phyloP scores from a whole-genome alignment of 2,329 filamentous ascomycete species.

The Sporothrix pseudoabietina region DNA sequence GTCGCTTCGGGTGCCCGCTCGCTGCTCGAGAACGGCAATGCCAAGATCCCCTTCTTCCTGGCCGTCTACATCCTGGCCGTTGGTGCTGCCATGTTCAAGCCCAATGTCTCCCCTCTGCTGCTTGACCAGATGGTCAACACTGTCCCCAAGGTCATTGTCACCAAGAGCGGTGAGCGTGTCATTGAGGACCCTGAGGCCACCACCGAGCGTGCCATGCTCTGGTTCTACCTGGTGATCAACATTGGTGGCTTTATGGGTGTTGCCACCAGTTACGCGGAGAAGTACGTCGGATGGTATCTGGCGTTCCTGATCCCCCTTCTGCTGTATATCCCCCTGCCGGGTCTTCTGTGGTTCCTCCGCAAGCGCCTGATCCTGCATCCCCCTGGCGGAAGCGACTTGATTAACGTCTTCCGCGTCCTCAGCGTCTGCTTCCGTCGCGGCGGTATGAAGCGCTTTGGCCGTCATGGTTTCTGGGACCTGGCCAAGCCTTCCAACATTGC shows the following conservation, averaged over 20 bases:
- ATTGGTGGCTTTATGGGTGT: slow-evolving; percentile 66
- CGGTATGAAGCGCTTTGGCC: slow-evolving; percentile 45
- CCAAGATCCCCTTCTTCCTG: slow-evolving; percentile 61
- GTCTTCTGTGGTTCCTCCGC: slow-evolving; percentile 48
- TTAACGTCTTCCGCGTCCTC: slow-evolving; percentile 48
- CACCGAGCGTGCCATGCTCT: slow-evolving; percentile 68
- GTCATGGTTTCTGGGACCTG: slow-evolving; percentile 62
- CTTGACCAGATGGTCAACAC: slow-evolving; percentile 68
- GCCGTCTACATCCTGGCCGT: slow-evolving; percentile 58
- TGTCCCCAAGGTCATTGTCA: slow-evolving; percentile 58
- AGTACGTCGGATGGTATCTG: slow-evolving; percentile 69
- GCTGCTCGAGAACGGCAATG: slow-evolving; percentile 48
- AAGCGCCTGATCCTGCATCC: slow-evolving; percentile 49
- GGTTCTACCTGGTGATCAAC: slow-evolving; percentile 68
- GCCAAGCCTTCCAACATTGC: slow-evolving; percentile 65
- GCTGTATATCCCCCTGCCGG: slow-evolving; percentile 48
- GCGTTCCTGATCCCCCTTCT: slow-evolving; percentile 63
- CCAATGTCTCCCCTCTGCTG: slow-evolving; percentile 72
- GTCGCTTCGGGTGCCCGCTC: slow-evolving; percentile 58
- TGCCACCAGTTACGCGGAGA: slow-evolving; percentile 71
- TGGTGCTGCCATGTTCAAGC: slow-evolving; percentile 80
- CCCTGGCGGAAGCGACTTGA: slow-evolving; percentile 50
- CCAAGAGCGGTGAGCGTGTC: slow-evolving; percentile 62
- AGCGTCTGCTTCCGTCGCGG: slow-evolving; percentile 47
- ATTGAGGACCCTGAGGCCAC: slow-evolving; percentile 72